Evolutionary conservation across 305 asterid species (phyloP), one percentile per base, ranked within the genome.

Genomic region (Fraxinus sp.): DNA sequence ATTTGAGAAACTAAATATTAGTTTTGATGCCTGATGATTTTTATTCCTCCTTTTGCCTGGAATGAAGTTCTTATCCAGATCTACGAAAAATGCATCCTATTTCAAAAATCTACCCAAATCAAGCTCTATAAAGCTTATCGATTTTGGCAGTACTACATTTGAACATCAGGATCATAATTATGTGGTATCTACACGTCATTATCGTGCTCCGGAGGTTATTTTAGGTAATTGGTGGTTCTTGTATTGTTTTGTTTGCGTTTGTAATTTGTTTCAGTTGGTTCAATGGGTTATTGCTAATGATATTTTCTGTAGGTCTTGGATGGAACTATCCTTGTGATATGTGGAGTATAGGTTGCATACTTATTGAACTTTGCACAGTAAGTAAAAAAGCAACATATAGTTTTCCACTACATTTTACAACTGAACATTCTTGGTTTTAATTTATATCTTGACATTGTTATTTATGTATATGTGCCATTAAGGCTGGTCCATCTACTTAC

Each of bases 141-240:
- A 94, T 86, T 94, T 94, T 77, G 98, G 98, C 35, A 94, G 98
- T 83, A 92, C 97, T n/a, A 84, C 95, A 70, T 90, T 83, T 90
- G 97, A 93, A 81, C 91, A 91, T 83, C 97, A 91, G 90, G 94
- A 92, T 86, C 98, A 94, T 81, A 92, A 83, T 89, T 93, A 92
- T 80, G 88, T 93, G 77, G 97, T 92, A 78, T 93, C 96, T 71
- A 94, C 98, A 7, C 95, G 98, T 66, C 98, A 94, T 86, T 94
- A 94, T 87, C 97, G 97, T 84, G 98, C 98, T 68, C 98, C 98
- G 10, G 97, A 94, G 87, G 97, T 94, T 89, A 94, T 94, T 84
- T 85, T 94, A 82, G 98, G 98, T 94, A 93, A 82, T 72, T 84
- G 62, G 77, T 77, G 77, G 75, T 74, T 85, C 87, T 49, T 57